A percentile compares a stretch with the other conserved stretches of the same genome.
Evolutionary conservation across 495 filamentous ascomycete genomes (phyloP).

Genomic region (Aspergillus kassunensis): DNA sequence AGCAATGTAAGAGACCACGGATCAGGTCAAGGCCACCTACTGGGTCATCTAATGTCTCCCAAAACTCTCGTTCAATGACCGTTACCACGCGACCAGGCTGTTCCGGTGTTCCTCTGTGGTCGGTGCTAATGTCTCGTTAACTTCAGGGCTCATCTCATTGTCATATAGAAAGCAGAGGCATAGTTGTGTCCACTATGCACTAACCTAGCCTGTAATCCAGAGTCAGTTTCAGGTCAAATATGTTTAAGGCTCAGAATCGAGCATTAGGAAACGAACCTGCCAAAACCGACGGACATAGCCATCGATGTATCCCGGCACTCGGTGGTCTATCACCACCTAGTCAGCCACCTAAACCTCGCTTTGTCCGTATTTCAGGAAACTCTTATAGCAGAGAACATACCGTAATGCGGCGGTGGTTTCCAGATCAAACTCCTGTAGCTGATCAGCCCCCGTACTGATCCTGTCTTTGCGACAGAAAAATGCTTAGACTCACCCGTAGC

Average conservation of each 20-base stretch:
- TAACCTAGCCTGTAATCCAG: constrained; percentile 31
- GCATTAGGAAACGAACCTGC: constrained; percentile 62
- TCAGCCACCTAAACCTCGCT: too few relatives aligned
- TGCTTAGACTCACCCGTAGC: constrained; percentile 69
- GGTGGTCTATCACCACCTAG: constrained; percentile 55
- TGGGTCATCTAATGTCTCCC: constrained; percentile 71
- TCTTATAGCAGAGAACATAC: constrained; percentile 45
- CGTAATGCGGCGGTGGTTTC: constrained; percentile 96
- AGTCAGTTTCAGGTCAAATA: background rate
- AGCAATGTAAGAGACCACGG: too few relatives aligned
- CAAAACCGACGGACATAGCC: constrained; percentile 96
- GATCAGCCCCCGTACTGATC: background rate
- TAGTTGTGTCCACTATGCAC: background rate
- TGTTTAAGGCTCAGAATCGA: constrained; percentile 2
- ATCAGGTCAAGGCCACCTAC: constrained; percentile 20
- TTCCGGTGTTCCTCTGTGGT: constrained; percentile 89
- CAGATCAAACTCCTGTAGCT: constrained; percentile 81
- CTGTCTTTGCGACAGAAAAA: background rate
- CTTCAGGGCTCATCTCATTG: background rate
- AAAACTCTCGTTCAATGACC: constrained; percentile 75
- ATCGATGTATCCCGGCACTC: constrained; percentile 85
- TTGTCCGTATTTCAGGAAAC: too few relatives aligned
- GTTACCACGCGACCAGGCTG: constrained; percentile 90
- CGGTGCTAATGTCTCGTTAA: constrained; percentile 51
- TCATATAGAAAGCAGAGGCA: background rate